Percentiles rank a stretch among this genome's conserved stretches.
Conservation (phyloP, 2,329 filamentous ascomycete species). For the Exophiala viscosa region DNA sequence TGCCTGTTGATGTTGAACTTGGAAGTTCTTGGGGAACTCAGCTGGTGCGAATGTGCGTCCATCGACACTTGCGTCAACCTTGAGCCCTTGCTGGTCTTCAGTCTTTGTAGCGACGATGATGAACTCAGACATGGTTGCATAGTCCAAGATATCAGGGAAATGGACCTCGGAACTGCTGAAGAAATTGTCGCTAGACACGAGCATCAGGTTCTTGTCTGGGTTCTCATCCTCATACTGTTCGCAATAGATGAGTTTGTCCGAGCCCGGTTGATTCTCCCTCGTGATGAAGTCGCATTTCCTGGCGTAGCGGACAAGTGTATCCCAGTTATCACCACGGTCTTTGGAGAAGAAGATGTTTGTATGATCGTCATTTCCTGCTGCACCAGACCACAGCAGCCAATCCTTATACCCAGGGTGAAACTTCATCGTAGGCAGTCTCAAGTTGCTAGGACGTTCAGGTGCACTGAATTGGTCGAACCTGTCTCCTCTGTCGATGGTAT, state of each 20-base stretch:
- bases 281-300: conserved; percentile 84
- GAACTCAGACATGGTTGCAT: conserved; percentile 94
- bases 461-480: conserved; percentile 71
- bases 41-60: conserved; percentile 77
- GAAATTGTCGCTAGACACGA: conserved; percentile 75
- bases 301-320: conserved; percentile 68
- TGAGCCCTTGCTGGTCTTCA: conserved; percentile 64
- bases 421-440: conserved; percentile 53
- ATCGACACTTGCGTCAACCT: conserved; percentile 79
- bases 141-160: conserved; percentile 71
- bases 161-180: conserved; percentile 62
- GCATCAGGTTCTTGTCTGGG: conserved; percentile 59
- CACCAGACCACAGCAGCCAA: conserved; percentile 88
- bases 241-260: conserved; percentile 59
- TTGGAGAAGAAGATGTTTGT: conserved; percentile 70
- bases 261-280: conserved; percentile 47
- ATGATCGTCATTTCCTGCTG: conserved; percentile 62
- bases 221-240: conserved; percentile 63
- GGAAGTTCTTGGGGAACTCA: conserved; percentile 80
- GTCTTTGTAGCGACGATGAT: conserved; percentile 71
- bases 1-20: conserved; percentile 70
- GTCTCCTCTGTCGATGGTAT: conserved; percentile 74
- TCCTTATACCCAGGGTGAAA: conserved; percentile 86
- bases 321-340: conserved; percentile 77
- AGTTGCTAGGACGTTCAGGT: conserved; percentile 56